phyloP scores from a whole-genome alignment of 768 basidiomycete genomes.

The Tylopilus balloui region DNA sequence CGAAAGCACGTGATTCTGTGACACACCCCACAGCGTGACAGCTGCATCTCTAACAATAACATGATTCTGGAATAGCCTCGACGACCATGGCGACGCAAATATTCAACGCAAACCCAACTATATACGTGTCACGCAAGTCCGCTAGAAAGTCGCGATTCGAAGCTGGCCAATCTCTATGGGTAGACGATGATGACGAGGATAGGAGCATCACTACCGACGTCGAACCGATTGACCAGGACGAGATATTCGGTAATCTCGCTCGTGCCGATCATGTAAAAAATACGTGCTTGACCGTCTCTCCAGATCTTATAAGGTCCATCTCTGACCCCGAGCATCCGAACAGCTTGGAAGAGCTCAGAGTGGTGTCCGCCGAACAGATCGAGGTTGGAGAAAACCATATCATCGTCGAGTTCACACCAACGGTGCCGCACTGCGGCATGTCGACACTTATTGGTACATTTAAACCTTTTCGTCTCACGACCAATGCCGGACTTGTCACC shows the following conservation, averaged over 20 bases:
- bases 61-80: background rate
- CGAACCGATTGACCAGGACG: conserved; percentile 82
- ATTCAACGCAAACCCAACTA: conserved; percentile 88
- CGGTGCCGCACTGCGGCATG: conserved; percentile 97
- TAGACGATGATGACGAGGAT: conserved; percentile 43
- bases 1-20: conserved; percentile 21
- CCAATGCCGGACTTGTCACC: background rate
- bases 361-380: conserved; percentile 89
- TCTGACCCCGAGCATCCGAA: conserved; percentile 95
- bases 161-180: conserved; percentile 56
- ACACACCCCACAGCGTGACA: conserved; percentile 17
- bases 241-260: conserved; percentile 72
- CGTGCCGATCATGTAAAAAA: background rate
- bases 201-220: conserved; percentile 37
- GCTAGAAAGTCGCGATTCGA: conserved; percentile 39
- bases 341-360: conserved; percentile 89
- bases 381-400: conserved; percentile 58
- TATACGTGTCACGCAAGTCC: conserved; percentile 55
- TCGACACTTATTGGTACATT: conserved; percentile 84
- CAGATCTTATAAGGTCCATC: conserved; percentile 89
- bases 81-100: conserved; percentile 49
- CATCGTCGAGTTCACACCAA: conserved; percentile 91
- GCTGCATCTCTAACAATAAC: background rate
- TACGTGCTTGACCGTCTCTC: background rate
- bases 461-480: background rate